Conservation (phyloP, 345 rosid species). For the Salix purpurea region DNA sequence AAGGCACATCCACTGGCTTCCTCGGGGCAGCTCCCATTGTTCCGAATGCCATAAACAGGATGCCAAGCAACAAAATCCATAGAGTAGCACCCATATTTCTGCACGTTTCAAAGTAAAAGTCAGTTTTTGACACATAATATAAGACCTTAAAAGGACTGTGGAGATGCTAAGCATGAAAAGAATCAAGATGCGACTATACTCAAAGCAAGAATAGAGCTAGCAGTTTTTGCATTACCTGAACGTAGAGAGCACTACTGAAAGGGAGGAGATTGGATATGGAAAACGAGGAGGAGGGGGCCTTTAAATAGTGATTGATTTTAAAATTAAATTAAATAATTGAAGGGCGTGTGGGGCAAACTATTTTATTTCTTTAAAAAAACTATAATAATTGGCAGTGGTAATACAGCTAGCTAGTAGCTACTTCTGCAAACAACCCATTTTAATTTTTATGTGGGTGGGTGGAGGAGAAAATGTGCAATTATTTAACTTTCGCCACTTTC, state of each 20-base stretch:
- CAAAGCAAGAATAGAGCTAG: neutral
- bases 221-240: neutral
- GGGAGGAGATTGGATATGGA: neutral
- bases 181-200: neutral
- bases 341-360: neutral
- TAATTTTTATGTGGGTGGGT: neutral
- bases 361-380: neutral
- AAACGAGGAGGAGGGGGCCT: neutral
- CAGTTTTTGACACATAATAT: neutral
- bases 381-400: neutral
- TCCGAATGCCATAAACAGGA: constrained; percentile 40
- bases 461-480: neutral
- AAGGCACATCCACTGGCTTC: constrained; percentile 57
- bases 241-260: neutral
- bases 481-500: neutral
- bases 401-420: neutral
- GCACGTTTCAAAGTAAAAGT: neutral
- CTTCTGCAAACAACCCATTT: neutral
- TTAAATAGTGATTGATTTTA: neutral
- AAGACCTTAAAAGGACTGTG: neutral
- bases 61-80: constrained; percentile 27
- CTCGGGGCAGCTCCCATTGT: constrained; percentile 54
- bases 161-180: neutral
- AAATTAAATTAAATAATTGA: neutral
- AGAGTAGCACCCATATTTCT: neutral